A percentile compares a stretch with the other conserved stretches of the same genome.
Conservation (phyloP, 1,284 basidiomycete species). For the Moniliophthora roreri region DNA sequence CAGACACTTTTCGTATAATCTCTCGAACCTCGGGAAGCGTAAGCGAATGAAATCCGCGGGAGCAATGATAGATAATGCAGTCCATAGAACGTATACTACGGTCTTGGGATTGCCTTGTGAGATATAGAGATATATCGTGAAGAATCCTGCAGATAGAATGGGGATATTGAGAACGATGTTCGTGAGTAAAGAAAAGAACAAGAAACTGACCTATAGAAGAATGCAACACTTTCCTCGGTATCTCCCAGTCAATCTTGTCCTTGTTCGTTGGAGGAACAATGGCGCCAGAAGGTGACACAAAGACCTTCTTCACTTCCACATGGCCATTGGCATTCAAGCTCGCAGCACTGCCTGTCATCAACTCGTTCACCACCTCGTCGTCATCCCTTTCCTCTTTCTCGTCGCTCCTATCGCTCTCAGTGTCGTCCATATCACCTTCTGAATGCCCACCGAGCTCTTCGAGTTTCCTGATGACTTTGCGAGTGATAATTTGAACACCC, state of each 20-base stretch:
- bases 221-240: constrained; percentile 90
- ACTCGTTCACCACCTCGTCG: constrained; percentile 20
- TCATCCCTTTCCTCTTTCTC: constrained; percentile 16
- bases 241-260: constrained; percentile 68
- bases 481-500: constrained; percentile 43
- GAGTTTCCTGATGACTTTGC: constrained; percentile 42
- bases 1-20: constrained; percentile 72
- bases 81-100: constrained; percentile 67
- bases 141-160: constrained; percentile 59
- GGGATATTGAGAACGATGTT: constrained; percentile 3
- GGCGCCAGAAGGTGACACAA: not conserved
- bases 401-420: constrained; percentile 17
- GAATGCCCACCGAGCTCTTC: constrained; percentile 39
- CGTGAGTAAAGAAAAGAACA: constrained; percentile 9
- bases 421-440: constrained; percentile 24
- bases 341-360: constrained; percentile 13
- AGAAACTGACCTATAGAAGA: constrained; percentile 78
- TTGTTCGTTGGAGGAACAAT: constrained; percentile 3
- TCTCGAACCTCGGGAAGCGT: constrained; percentile 66
- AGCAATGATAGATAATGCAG: constrained; percentile 69
- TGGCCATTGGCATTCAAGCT: constrained; percentile 18
- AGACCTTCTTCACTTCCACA: constrained; percentile 8
- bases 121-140: constrained; percentile 79
- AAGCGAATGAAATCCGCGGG: constrained; percentile 83
- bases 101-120: constrained; percentile 52